Base-by-base conservation (phyloP, 257 asterid genomes). In the Scutellaria baicalensis region DNA sequence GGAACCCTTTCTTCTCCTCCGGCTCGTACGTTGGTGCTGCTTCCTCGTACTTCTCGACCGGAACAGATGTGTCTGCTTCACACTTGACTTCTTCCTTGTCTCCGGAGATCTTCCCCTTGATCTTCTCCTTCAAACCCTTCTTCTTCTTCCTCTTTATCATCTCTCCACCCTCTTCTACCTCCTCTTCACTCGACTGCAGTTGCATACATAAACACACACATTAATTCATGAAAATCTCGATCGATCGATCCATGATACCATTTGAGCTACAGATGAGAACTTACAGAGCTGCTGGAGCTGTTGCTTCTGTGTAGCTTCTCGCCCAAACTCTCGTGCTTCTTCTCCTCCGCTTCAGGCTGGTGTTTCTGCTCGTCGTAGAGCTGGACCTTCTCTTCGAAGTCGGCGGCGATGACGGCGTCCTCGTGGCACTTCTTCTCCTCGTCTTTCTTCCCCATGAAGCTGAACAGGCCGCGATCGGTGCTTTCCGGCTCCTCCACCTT, bases 261-360 rank as follows among this genome's bases (percentile, higher is more conserved):
- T 8, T 7, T 2, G 9, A 10, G 9, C 48, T 10, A 43, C 10
- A 6, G 0, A 8, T 43, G 13, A 43, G 4, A 49, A n/a, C 95
- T 84, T 90, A 93, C 98, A 12, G 89, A 85, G 71, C 98, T 90
- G 83, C 95, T 87, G 33, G 91, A 81, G 78, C 89, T 83, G 74
- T 64, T 62, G 27, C 83, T 79, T 17, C 89, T 76, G 31, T 78
- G 79, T 2, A 87, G 87, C 75, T 90, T 93, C 52, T 86, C 64
- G 44, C 59, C 57, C 33, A 91, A 69, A 8, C 84, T 23, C 17
- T 77, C 85, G 61, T 83, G 90, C 66, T 87, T 83, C 48, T 81
- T 80, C 64, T 84, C 90, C 54, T 79, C 86, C 36, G 64, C 75
- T 63, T 60, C 1, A 0, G 3, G 23, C 8, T 23, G 39, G 13